Evolutionary conservation across 305 asterid species (phyloP), one percentile per base, ranked within the genome.

Genomic region (Plantago lanceolata): DNA sequence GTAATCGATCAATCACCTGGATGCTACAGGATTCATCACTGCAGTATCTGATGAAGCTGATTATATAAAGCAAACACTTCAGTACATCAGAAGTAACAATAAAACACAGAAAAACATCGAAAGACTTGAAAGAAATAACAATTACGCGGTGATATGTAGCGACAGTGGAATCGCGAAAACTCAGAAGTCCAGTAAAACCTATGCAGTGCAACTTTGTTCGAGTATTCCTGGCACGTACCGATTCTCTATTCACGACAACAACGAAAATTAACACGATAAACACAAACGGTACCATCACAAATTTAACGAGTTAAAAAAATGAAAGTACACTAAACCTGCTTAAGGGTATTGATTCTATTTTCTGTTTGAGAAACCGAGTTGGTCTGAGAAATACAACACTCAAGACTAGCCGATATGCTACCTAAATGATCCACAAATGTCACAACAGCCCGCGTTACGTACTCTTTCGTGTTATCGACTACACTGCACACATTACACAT

Each of bases 361-460:
- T 83, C 81, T 17, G 90, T 65, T 57, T 81, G 75, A 63, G 79
- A 66, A 75, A 82, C 26, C 24, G 76, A 57, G 70, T 72, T 65
- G 66, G 43, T 70, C 50, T 52, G 44, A 9, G 82, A 58, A 52
- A 87, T 70, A 33, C 49, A 66, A 49, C 71, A 55, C 70, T 87
- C 87, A 58, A 87, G 84, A 18, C 69, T 72, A 57, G 85, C 78
- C 48, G 96, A 78, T 18, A 87, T 70, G 72, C 75, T 71, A 61
- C 94, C 96, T 3, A 87, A 55, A 81, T 87, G 96, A 81, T 87
- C 96, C 19, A 87, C 77, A 0, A 77, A 71, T 21, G 87, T 81
- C 6, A 85, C 87, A 2, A 81, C 77, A 6, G 94, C 96, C 59
- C 68, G 66, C 31, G 78, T 63, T 15, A 81, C 16, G 69, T 85